Conservation (phyloP, 345 rosid species). For the Cochlearia excelsa region DNA sequence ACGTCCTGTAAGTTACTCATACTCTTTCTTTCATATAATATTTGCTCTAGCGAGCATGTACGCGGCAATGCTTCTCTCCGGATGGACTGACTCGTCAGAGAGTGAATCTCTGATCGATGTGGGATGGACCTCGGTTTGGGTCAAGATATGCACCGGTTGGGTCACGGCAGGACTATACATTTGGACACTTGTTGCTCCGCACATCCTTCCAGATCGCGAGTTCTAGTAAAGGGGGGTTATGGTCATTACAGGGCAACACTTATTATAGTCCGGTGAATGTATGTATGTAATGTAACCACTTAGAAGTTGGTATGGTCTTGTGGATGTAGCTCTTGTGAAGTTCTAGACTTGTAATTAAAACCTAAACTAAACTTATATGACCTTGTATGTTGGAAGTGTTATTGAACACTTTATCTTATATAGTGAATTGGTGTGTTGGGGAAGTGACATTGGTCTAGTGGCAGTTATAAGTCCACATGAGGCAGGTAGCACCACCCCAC, state of each 20-base stretch:
- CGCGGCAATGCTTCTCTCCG: slow-evolving; percentile 93
- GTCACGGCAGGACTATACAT: slow-evolving; percentile 66
- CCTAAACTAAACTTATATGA: neutral
- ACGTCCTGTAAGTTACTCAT: slow-evolving; percentile 76
- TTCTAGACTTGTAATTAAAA: slow-evolving; percentile 15
- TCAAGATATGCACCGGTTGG: slow-evolving; percentile 87
- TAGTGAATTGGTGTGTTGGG: neutral
- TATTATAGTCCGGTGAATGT: slow-evolving; percentile 5
- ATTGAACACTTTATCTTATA: neutral
- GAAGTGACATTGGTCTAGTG: too few relatives aligned
- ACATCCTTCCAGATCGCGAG: slow-evolving; percentile 63
- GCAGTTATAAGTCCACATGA: too few relatives aligned
- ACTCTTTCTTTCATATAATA: slow-evolving; percentile 85
- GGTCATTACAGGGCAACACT: neutral
- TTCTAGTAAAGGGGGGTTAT: slow-evolving; percentile 41
- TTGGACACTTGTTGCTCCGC: slow-evolving; percentile 77
- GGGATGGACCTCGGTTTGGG: slow-evolving; percentile 99
- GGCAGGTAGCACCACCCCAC: too few relatives aligned
- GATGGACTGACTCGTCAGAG: slow-evolving; percentile 82
- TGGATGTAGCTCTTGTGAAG: slow-evolving; percentile 16
- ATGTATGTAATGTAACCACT: slow-evolving; percentile 17
- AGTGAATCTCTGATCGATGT: slow-evolving; percentile 75
- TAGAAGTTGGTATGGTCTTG: slow-evolving; percentile 21
- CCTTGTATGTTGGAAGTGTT: slow-evolving; percentile 11
- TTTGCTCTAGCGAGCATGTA: slow-evolving; percentile 98